These are phyloP conservation scores for Scalesia atractyloides DNA, from an alignment of 129 eudicot species.

Conservation along the genomic window DNA sequence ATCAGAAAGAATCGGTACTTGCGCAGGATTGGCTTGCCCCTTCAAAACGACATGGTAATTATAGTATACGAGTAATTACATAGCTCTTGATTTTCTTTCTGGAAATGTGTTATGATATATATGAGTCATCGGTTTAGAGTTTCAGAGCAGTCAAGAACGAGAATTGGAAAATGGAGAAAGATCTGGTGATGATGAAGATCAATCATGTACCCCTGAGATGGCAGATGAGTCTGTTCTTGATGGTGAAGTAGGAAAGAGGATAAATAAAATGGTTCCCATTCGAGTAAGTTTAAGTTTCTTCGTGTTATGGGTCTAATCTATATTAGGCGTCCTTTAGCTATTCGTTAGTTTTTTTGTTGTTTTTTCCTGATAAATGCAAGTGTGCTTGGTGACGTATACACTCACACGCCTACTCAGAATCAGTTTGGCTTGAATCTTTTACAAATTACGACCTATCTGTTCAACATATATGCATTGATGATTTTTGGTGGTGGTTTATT, in stretches of 20 bases:
- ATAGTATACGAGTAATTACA: slow-evolving; percentile 7
- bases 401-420: background rate
- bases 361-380: slow-evolving; percentile 1
- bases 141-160: slow-evolving; percentile 31
- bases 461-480: background rate
- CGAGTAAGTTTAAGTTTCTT: slow-evolving; percentile 52
- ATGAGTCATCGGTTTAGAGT: slow-evolving; percentile 21
- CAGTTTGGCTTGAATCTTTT: slow-evolving; percentile 6
- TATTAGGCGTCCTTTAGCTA: background rate
- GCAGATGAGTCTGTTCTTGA: slow-evolving; percentile 61
- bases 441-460: background rate
- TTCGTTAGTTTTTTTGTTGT: background rate
- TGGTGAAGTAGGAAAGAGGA: slow-evolving; percentile 82
- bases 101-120: background rate
- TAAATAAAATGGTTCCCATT: slow-evolving; percentile 64
- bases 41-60: slow-evolving; percentile 39
- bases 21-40: slow-evolving; percentile 54
- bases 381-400: background rate
- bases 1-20: slow-evolving; percentile 40
- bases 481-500: background rate
- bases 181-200: slow-evolving; percentile 23
- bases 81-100: background rate
- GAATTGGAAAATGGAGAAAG: slow-evolving; percentile 26
- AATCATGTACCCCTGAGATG: slow-evolving; percentile 51
- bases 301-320: background rate